phyloP scores from a whole-genome alignment of 768 basidiomycete genomes.

The Trametes villosa region DNA sequence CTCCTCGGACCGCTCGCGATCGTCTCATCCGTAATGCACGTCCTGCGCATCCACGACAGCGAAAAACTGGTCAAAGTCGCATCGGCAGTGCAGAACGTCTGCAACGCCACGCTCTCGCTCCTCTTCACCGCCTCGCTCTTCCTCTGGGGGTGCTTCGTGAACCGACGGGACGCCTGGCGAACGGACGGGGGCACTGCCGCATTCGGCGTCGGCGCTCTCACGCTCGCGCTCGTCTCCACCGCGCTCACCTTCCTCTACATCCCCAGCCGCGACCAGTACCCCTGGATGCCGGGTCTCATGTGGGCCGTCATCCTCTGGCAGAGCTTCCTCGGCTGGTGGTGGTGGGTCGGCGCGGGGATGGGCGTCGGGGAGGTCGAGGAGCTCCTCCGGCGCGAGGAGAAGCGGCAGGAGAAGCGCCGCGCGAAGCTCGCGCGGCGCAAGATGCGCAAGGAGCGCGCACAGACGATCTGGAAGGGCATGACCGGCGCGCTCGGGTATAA shows the following conservation, averaged over 20 bases:
- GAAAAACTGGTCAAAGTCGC: conserved; percentile 54
- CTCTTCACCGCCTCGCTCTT: conserved; percentile 89
- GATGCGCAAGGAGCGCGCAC: conserved; percentile 56
- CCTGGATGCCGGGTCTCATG: conserved; percentile 90
- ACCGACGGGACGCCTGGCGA: conserved; percentile 91
- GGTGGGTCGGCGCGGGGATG: conserved; percentile 97
- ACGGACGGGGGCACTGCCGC: conserved; percentile 95
- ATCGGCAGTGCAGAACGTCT: conserved; percentile 85
- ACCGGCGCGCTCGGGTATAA: conserved; percentile 47
- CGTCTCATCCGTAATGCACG: conserved; percentile 81
- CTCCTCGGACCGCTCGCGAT: conserved; percentile 89
- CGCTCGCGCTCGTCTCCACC: conserved; percentile 82
- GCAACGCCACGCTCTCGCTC: conserved; percentile 95
- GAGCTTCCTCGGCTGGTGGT: conserved; percentile 97
- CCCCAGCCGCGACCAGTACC: conserved; percentile 76
- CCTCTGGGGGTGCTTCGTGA: conserved; percentile 92
- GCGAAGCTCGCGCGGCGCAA: conserved; percentile 51
- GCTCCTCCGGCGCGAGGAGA: conserved; percentile 54
- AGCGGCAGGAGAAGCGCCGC: conserved; percentile 52
- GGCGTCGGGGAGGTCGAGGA: conserved; percentile 75
- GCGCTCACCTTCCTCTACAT: conserved; percentile 90
- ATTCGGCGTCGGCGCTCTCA: conserved; percentile 85
- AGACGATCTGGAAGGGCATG: conserved; percentile 62
- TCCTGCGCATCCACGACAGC: conserved; percentile 61
- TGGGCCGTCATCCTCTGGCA: conserved; percentile 97